Conservation (phyloP, 1,284 basidiomycete species). For the Microbotryum intermedium region DNA sequence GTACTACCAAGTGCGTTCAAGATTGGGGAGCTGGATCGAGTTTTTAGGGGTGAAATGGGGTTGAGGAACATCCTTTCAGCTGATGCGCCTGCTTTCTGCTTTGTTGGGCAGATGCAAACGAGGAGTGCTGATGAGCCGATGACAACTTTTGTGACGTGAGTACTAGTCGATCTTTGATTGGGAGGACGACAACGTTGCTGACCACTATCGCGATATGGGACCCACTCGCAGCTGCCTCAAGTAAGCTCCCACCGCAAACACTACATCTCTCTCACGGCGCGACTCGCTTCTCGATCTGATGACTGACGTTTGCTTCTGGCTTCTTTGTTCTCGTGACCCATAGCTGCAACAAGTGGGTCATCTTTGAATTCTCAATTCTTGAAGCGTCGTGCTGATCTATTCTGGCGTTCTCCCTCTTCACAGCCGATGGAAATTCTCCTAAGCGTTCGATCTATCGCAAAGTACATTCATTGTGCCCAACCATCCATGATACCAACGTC, state of each 20-base stretch:
- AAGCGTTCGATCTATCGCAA: constrained; percentile 21
- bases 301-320: neutral
- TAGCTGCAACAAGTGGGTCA: neutral
- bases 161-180: constrained; percentile 25
- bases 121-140: constrained; percentile 92
- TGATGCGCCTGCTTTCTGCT: neutral
- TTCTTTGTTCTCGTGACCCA: neutral
- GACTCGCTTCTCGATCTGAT: neutral
- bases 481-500: no score
- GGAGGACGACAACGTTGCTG: constrained; percentile 2
- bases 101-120: constrained; percentile 57
- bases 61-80: no score
- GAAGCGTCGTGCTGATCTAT: constrained; percentile 25
- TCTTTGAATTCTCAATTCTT: constrained; percentile 12
- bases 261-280: neutral
- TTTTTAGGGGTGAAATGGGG: neutral
- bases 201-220: no score
- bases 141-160: constrained; percentile 59
- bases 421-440: constrained; percentile 58
- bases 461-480: no score
- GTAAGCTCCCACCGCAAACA: constrained; percentile 34
- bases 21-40: neutral
- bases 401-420: no score
- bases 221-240: constrained; percentile 55
- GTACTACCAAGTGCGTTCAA: constrained; percentile 59